Evolutionary conservation across 148 eudicot species (phyloP), one percentile per base, ranked within the genome.

Genomic region (Salicornia ramosissima): DNA sequence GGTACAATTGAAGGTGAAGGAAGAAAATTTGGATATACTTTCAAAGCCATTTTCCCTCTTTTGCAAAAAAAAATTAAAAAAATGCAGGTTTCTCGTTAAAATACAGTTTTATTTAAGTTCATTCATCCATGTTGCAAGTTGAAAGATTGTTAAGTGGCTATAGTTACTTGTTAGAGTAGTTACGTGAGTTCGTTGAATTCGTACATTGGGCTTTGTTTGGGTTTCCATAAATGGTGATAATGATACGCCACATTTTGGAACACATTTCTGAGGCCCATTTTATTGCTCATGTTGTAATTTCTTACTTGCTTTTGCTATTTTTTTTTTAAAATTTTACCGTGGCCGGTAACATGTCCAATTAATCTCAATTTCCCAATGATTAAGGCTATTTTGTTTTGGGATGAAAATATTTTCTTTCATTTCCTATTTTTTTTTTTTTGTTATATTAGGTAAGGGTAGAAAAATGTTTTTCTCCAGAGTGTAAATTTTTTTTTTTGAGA

Each of bases 1-100:
- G 68, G 74, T 33, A 24, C 30, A 51, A 49, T 63, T 54, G 74
- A 75, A 62, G 73, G 68, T 34, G 77, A 42, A 67, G 15, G 70
- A 36, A 75, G 62, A 68, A 43, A 54, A 71, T 62, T 68, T 33
- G 79, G 22, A 71, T 53, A 68, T 10, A 71, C 25, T 19, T 47
- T 46, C 6, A 71, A 4, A 54, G 79, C 65, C 77, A 80, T 71
- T 62, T 67, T 68, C 18, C 1, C 5, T 52, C 33, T 36, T 39
- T 15, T 10, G 21, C 22, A 30, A 30, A 24, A 55, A 25, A 22
- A 15, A 49, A 51, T 1, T 22, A 36, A 36, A 36, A 36, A 36
- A 36, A 36, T 64, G 74, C 28, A 21, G 30, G 46, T 57, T 75
- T 29, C 28, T 28, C 2, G n/a, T 33, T 46, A 5, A 55, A 50